Base-by-base conservation (phyloP, 2,329 filamentous ascomycete species). In the Alternaria viburni region DNA sequence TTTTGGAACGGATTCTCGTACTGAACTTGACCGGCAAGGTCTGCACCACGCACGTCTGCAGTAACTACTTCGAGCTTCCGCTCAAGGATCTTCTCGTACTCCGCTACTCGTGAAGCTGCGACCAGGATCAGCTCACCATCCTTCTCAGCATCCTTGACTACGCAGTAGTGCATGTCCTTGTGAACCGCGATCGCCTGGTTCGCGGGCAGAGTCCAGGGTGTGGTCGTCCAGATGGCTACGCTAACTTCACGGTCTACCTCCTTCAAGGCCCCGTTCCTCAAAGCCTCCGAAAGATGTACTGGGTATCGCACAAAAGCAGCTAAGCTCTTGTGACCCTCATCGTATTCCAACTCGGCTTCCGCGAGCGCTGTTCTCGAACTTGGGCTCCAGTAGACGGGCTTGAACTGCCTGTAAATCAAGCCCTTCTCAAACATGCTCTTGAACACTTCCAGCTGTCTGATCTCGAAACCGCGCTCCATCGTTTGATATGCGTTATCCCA, bases 201-300 rank as follows among this genome's bases (percentile, higher is more conserved):
- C 2, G 95, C 94, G 0, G 96, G 95, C 6, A 99, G 83, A 0
- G 96, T 99, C 96, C 96, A 99, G 0, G 96, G 96, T 1, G 96
- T 99, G 0, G 96, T 99, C 2, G 96, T 99, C 96, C 96, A 99
- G 55, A 98, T 92, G n/a, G 96, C 86, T n/a, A 91, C 93, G 77
- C 86, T 91, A 11, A 97, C 26, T 1, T 70, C 62, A 1, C 66
- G 67, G 5, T 57, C 12, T 0, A 77, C 51, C 26, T 41, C 46
- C 45, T 59, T 65, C 54, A 83, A 74, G 21, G 82, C 62, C 6
- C 70, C 79, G 8, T 81, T 72, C 50, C 74, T 73, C 23, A 90
- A 69, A 23, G 80, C 74, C 8, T 81, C 74, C 0, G 85, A 82
- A 12, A 80, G 72, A 1, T 79, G 78, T 26, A 97, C 84, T 1